Conservation (phyloP, 805 yeast species). For the Suhomyces emberorum region DNA sequence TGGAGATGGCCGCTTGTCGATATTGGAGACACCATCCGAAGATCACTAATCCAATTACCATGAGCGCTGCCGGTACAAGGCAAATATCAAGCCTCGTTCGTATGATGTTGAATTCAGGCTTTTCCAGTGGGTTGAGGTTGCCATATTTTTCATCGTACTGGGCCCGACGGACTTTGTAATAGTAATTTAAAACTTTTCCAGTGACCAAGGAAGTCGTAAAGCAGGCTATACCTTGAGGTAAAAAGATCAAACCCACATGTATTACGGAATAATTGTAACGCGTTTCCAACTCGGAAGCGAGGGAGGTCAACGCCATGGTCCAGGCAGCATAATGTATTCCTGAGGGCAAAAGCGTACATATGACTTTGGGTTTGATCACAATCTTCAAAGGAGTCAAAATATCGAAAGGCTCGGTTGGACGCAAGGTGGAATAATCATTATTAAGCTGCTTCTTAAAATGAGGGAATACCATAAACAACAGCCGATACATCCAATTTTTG, state of each 20-base stretch:
- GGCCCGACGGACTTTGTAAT: constrained; percentile 35
- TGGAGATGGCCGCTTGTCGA: constrained; percentile 47
- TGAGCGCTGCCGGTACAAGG: constrained; percentile 39
- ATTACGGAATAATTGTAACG: constrained; percentile 52
- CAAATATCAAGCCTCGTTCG: constrained; percentile 48
- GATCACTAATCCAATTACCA: constrained; percentile 42
- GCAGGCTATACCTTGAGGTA: constrained; percentile 72
- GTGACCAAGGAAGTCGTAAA: constrained; percentile 54
- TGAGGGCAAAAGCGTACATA: constrained; percentile 50
- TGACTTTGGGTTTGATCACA: constrained; percentile 41
- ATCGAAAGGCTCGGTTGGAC: constrained; percentile 5
- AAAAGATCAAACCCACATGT: constrained; percentile 66
- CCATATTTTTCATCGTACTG: constrained; percentile 22
- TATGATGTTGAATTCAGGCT: constrained; percentile 47
- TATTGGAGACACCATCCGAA: constrained; percentile 73
- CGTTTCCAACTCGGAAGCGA: constrained; percentile 52
- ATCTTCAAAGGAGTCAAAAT: constrained; percentile 38
- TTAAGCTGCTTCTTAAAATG: constrained; percentile 8
- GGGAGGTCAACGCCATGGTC: constrained; percentile 65
- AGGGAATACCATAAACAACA: constrained; percentile 39
- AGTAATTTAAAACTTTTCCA: constrained; percentile 56
- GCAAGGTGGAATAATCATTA: constrained; percentile 10
- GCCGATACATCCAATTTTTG: constrained; percentile 30
- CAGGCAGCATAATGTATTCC: constrained; percentile 66
- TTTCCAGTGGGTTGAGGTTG: background rate